phyloP scores from a whole-genome alignment of 371 early-diverging fungal genomes.

The Chytridium lagenaria region DNA sequence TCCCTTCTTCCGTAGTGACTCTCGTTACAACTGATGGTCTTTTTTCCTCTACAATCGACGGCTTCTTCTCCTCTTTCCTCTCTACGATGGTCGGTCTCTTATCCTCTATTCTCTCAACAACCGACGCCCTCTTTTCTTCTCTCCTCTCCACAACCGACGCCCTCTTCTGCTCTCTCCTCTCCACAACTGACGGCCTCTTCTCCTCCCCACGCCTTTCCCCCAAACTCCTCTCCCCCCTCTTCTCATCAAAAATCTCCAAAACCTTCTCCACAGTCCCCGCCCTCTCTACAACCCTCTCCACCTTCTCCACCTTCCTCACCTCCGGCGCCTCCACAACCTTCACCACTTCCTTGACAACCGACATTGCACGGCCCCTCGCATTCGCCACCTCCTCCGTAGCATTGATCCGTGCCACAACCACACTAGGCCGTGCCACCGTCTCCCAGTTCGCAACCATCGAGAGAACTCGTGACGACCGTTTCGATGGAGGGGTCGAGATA shows the following conservation, averaged over 20 bases:
- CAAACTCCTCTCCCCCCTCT: background rate
- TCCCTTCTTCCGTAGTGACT: too few relatives aligned
- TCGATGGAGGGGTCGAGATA: background rate
- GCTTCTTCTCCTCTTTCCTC: too few relatives aligned
- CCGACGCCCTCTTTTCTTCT: too few relatives aligned
- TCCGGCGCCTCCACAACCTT: background rate
- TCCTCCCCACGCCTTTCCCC: background rate
- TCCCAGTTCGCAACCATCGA: constrained; percentile 10
- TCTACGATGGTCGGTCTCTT: too few relatives aligned
- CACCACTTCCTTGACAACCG: background rate
- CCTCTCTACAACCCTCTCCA: background rate
- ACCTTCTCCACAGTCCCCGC: background rate
- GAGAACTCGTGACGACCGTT: background rate
- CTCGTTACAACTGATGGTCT: too few relatives aligned
- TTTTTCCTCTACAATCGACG: too few relatives aligned
- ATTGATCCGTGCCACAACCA: background rate
- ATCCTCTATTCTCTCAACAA: too few relatives aligned
- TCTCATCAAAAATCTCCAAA: background rate
- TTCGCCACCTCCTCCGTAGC: constrained; percentile 5
- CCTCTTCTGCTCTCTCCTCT: too few relatives aligned
- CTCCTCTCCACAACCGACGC: too few relatives aligned
- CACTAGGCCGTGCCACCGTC: background rate
- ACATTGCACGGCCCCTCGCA: background rate
- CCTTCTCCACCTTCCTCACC: background rate
- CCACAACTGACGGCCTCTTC: too few relatives aligned